Evolutionary conservation across 495 filamentous ascomycete genomes (phyloP).

Genomic region (Penicillium cinerascens): DNA sequence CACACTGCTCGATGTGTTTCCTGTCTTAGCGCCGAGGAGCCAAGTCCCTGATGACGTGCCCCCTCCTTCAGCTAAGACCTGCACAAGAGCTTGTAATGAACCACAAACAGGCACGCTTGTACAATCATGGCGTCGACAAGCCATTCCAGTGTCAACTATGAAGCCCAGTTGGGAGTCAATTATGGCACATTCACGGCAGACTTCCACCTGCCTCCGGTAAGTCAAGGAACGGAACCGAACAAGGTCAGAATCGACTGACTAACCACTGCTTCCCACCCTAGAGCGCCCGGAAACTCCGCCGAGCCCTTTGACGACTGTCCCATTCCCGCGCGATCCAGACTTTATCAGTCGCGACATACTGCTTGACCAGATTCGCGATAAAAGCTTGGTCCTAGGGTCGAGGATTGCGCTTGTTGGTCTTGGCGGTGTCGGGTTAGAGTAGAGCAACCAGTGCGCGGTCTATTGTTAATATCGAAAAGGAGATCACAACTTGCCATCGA

Average conservation of each 20-base stretch:
- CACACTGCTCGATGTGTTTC: not conserved
- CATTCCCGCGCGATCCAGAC: conserved; percentile 30
- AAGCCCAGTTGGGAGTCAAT: conserved; percentile 1
- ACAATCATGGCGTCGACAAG: not conserved
- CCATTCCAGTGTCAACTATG: not conserved
- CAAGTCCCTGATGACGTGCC: not conserved
- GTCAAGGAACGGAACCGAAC: not conserved
- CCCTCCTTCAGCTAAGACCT: not conserved
- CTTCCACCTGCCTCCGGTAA: conserved; percentile 1
- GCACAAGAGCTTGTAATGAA: not conserved
- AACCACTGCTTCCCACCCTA: not conserved
- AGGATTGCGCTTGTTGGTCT: conserved; percentile 27
- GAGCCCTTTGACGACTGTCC: conserved; percentile 21
- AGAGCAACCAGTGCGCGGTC: not conserved
- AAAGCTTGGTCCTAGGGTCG: conserved; percentile 20
- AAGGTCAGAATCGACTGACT: not conserved
- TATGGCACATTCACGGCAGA: not conserved
- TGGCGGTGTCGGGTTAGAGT: conserved; percentile 32
- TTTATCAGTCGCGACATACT: conserved; percentile 30
- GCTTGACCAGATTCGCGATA: conserved; percentile 23
- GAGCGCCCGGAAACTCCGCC: conserved; percentile 15
- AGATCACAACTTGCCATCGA: conserved; percentile 41
- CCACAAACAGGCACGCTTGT: too few species aligned
- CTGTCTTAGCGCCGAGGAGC: not conserved
- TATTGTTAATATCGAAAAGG: conserved; percentile 15